Percentiles rank a stretch among this genome's conserved stretches.
Evolutionary conservation across 768 basidiomycete genomes (phyloP).

Genomic region (Tephrocybe sp.): DNA sequence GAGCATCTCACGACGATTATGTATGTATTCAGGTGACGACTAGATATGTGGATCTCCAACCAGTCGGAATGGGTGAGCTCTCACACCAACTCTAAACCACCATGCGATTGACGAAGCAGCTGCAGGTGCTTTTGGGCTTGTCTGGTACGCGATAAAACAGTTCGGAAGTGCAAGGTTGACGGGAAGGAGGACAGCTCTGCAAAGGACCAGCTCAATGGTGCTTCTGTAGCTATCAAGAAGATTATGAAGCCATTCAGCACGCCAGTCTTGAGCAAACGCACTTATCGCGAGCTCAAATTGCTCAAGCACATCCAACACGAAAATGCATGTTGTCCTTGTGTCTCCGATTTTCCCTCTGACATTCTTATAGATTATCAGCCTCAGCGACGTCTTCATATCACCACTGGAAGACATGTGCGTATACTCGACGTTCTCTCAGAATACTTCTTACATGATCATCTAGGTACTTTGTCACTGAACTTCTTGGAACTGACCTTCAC

Average conservation of each 20-base stretch:
- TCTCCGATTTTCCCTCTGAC: neutral
- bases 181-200: conserved; percentile 61
- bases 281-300: conserved; percentile 96
- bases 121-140: conserved; percentile 93
- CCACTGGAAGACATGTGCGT: conserved; percentile 96
- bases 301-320: conserved; percentile 99
- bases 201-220: conserved; percentile 91
- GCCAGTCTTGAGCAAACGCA: conserved; percentile 96
- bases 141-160: conserved; percentile 63
- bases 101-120: conserved; percentile 19
- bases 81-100: neutral
- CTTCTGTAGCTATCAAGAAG: conserved; percentile 99
- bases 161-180: conserved; percentile 3
- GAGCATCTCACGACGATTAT: conserved; percentile 16
- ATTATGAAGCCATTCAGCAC: conserved; percentile 99
- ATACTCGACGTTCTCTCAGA: conserved; percentile 1
- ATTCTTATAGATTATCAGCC: conserved; percentile 85
- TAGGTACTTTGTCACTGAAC: conserved; percentile 98
- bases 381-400: conserved; percentile 99
- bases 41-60: conserved; percentile 98
- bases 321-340: conserved; percentile 59
- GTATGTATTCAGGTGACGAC: conserved; percentile 76
- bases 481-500: conserved; percentile 97
- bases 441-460: conserved; percentile 4
- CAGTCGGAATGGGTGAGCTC: conserved; percentile 94